A percentile compares a stretch with the other conserved stretches of the same genome.
phyloP scores from a whole-genome alignment of 257 asterid species.

The Nicotiana obtusifolia region DNA sequence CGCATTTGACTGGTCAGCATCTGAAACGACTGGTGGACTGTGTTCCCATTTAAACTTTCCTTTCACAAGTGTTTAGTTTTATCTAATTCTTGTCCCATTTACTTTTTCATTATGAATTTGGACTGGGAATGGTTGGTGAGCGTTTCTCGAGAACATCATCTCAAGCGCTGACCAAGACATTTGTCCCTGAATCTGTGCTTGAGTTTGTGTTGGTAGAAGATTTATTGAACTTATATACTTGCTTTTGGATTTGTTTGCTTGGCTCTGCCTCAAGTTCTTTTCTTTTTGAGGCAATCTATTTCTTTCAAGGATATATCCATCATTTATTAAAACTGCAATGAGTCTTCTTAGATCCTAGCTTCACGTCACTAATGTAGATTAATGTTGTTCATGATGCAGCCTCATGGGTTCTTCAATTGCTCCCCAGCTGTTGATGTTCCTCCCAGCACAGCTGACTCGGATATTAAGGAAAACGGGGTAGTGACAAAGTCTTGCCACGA shows the following conservation, averaged over 20 bases:
- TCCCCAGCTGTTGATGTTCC: conserved; percentile 60
- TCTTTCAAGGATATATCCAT: background rate
- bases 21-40: background rate
- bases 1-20: background rate
- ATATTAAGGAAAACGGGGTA: conserved; percentile 34
- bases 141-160: background rate
- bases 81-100: background rate
- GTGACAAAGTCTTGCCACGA: conserved; percentile 25
- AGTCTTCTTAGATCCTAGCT: background rate
- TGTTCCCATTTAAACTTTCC: background rate
- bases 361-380: background rate
- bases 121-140: background rate
- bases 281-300: background rate
- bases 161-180: background rate
- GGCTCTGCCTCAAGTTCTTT: background rate
- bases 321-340: background rate
- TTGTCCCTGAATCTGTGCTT: background rate
- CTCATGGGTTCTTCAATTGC: conserved; percentile 54
- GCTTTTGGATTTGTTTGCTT: background rate
- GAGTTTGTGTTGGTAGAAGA: background rate
- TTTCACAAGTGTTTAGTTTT: background rate
- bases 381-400: conserved; percentile 28
- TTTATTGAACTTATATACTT: background rate
- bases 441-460: conserved; percentile 30
- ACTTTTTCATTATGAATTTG: background rate